Percentiles rank a stretch among this genome's conserved stretches.
Evolutionary conservation across 345 rosid species (phyloP).

Genomic region (Boechera stricta): DNA sequence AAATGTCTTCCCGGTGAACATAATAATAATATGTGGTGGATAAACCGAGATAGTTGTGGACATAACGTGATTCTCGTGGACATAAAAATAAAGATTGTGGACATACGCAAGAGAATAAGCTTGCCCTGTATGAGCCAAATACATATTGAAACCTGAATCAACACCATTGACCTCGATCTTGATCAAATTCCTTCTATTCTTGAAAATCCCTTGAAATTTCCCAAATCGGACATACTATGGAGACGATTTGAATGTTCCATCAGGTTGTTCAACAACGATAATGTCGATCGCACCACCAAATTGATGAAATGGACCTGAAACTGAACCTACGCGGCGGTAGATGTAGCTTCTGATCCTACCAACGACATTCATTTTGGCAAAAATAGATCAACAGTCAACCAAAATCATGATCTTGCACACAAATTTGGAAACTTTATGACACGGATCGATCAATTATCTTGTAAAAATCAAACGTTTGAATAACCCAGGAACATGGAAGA

Average conservation of each 20-base stretch:
- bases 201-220: constrained; percentile 94
- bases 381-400: constrained; percentile 33
- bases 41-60: no score
- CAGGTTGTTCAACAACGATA: constrained; percentile 91
- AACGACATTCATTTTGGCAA: constrained; percentile 68
- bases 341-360: constrained; percentile 88
- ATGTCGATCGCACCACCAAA: constrained; percentile 99
- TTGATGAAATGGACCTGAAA: constrained; percentile 88
- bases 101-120: no score
- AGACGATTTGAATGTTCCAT: constrained; percentile 93
- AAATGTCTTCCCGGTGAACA: no score
- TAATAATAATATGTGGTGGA: no score
- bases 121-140: no score
- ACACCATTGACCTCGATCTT: no score
- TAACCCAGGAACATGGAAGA: not conserved
- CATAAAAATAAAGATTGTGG: no score
- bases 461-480: no score
- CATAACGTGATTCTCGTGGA: no score
- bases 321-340: constrained; percentile 79
- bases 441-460: no score
- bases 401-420: constrained; percentile 5
- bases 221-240: constrained; percentile 98
- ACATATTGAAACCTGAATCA: no score
- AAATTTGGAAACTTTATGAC: constrained; percentile 25
- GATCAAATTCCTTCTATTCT: constrained; percentile 47